These are phyloP conservation scores for Closterium sp. DNA, from an alignment of 139 green algal genomes.

Conservation along the genomic window DNA sequence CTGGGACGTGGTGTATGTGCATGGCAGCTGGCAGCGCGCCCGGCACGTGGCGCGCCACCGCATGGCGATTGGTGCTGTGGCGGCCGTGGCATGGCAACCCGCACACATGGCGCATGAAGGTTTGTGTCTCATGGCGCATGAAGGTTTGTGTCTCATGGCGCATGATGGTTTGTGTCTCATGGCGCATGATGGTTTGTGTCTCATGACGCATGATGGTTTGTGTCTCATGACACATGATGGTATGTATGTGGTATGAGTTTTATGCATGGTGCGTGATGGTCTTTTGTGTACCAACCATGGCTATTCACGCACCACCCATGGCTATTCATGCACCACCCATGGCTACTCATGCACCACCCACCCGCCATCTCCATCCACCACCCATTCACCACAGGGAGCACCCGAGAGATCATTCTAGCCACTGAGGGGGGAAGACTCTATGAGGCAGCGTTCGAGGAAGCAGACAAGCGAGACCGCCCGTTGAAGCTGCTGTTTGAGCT, in stretches of 20 bases:
- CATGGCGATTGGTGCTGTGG: neutral
- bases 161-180: too few species aligned
- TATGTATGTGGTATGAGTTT: too few species aligned
- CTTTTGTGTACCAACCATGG: too few species aligned
- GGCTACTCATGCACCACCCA: neutral
- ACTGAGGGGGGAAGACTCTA: constrained; percentile 28
- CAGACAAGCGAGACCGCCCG: constrained; percentile 47
- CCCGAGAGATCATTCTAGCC: constrained; percentile 27
- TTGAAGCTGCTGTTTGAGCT: constrained; percentile 34
- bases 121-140: too few species aligned
- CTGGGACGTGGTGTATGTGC: constrained; percentile 20
- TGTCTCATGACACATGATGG: too few species aligned
- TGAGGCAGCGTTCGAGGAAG: constrained; percentile 34
- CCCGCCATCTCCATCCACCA: neutral
- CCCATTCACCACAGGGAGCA: neutral
- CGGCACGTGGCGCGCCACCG: neutral
- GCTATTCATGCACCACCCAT: too few species aligned
- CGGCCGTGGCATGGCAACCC: neutral
- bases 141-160: too few species aligned
- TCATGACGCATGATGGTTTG: too few species aligned
- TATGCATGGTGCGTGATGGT: too few species aligned
- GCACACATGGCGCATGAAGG: neutral
- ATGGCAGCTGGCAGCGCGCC: constrained; percentile 27
- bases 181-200: too few species aligned
- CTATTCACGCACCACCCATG: too few species aligned